Conservation (phyloP, 2,329 filamentous ascomycete species). For the Beauveria pseudobassiana region DNA sequence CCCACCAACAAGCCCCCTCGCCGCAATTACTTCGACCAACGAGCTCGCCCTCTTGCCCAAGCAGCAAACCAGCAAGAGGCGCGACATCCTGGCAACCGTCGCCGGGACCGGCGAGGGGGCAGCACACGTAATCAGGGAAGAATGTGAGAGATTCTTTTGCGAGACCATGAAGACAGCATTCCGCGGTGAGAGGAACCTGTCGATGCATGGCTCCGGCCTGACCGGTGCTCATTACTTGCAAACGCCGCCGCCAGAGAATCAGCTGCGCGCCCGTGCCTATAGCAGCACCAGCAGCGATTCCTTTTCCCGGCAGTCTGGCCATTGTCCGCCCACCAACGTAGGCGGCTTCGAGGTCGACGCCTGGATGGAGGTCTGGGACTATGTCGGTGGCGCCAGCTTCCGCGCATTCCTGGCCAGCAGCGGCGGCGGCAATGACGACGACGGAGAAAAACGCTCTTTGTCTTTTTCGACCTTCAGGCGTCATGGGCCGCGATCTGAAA, state of each 20-base stretch:
- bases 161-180: constrained; percentile 90
- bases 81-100: constrained; percentile 30
- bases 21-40: constrained; percentile 61
- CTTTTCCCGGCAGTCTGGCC: constrained; percentile 11
- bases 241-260: constrained; percentile 47
- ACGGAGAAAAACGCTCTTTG: constrained; percentile 66
- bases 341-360: constrained; percentile 40
- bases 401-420: constrained; percentile 69
- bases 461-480: constrained; percentile 71
- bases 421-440: constrained; percentile 40
- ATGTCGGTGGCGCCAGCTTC: constrained; percentile 75
- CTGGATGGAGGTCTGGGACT: constrained; percentile 80
- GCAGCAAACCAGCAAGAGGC: constrained; percentile 30
- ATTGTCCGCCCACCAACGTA: constrained; percentile 15
- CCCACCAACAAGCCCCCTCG: constrained; percentile 80
- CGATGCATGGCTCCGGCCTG: constrained; percentile 74
- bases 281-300: background rate
- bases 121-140: constrained; percentile 93
- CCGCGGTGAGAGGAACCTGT: constrained; percentile 86
- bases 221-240: constrained; percentile 57
- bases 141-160: constrained; percentile 99
- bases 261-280: constrained; percentile 29
- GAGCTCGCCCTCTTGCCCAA: constrained; percentile 59
- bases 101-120: constrained; percentile 66
- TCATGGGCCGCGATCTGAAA: constrained; percentile 72